Conservation (phyloP, 176 grass and related monocot species). For the Aegilops sharonensis region DNA sequence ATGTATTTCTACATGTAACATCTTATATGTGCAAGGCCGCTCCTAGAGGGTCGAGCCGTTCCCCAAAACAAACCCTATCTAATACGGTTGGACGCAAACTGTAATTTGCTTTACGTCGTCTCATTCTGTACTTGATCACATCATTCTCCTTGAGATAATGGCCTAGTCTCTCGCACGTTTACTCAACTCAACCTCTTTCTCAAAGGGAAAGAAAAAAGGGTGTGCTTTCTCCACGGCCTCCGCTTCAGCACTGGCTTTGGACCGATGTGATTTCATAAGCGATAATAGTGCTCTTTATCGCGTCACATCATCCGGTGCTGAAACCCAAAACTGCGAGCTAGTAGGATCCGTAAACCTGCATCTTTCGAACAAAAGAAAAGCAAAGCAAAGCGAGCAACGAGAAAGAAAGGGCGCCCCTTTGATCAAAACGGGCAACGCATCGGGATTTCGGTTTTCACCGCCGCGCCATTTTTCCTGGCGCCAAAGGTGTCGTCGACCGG, state of each 20-base stretch:
- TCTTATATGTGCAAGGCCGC: no score
- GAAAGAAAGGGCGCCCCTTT: not conserved
- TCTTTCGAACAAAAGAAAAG: not conserved
- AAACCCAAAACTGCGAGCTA: constrained; percentile 1
- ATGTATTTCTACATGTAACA: no score
- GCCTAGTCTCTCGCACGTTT: constrained; percentile 7
- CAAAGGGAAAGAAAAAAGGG: not conserved
- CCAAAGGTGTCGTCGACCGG: constrained; percentile 21
- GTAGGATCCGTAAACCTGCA: no score
- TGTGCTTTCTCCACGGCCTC: not conserved
- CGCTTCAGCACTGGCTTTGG: constrained; percentile 3
- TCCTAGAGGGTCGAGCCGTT: no score
- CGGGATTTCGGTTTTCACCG: constrained; percentile 16
- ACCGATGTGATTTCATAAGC: constrained; percentile 6
- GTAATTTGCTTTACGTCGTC: not conserved
- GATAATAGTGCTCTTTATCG: not conserved
- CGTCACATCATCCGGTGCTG: constrained; percentile 27
- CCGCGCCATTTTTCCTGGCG: constrained; percentile 13
- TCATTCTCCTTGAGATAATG: constrained; percentile 25
- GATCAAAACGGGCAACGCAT: not conserved
- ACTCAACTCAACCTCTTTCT: not conserved
- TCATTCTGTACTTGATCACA: constrained; percentile 41
- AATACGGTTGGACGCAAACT: not conserved
- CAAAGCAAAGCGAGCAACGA: not conserved
- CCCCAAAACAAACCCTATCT: no score